Conservation (phyloP, 768 basidiomycete species). For the Naganishia kalamii region DNA sequence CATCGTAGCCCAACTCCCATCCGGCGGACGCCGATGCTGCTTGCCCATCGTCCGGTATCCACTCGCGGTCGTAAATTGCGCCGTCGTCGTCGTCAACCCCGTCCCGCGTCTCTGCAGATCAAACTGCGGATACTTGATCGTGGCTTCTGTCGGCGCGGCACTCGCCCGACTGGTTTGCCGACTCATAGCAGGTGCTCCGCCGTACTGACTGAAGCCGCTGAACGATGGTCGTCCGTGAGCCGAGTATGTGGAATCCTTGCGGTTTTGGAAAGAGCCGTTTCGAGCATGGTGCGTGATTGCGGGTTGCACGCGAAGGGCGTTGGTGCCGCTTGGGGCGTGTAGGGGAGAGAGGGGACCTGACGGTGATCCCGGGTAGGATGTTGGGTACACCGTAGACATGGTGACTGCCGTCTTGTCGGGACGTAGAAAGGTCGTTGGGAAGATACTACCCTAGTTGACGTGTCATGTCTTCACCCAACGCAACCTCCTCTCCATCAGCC, state of each 20-base stretch:
- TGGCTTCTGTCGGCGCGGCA: constrained; percentile 4
- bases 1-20: constrained; percentile 39
- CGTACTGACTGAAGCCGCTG: constrained; percentile 1
- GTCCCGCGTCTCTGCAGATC: constrained; percentile 6
- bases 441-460: neutral
- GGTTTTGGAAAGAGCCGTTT: neutral
- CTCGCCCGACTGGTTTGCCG: constrained; percentile 5
- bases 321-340: neutral
- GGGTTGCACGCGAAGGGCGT: neutral
- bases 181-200: constrained; percentile 8
- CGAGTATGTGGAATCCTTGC: neutral
- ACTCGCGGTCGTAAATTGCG: neutral
- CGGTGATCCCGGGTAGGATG: constrained; percentile 7
- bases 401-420: neutral
- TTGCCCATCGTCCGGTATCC: neutral
- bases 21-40: neutral
- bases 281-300: neutral
- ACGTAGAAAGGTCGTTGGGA: neutral
- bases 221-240: neutral
- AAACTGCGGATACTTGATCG: neutral
- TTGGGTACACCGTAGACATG: constrained; percentile 7
- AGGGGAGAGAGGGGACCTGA: neutral
- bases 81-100: neutral
- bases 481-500: no score
- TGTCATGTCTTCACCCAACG: no score